Conservation (phyloP, 2,329 filamentous ascomycete species). For the Balansia obtecta region DNA sequence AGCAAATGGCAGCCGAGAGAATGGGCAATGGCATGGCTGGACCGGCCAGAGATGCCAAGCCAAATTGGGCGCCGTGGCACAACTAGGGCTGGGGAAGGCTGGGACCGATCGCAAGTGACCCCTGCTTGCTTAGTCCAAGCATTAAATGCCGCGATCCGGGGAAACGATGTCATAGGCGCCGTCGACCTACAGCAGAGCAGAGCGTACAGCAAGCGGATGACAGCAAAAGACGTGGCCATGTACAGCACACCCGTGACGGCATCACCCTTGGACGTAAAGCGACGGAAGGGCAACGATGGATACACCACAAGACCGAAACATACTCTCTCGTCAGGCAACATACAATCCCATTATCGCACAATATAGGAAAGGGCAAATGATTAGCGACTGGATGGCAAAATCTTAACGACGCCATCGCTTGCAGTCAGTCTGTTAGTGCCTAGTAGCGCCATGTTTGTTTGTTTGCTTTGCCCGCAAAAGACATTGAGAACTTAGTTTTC, state of each 20-base stretch:
- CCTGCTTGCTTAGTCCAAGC: background rate
- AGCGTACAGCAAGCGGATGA: background rate
- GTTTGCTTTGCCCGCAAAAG: background rate
- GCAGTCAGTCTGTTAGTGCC: background rate
- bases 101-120: constrained; percentile 1
- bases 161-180: constrained; percentile 1
- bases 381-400: background rate
- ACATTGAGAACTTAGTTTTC: background rate
- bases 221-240: background rate
- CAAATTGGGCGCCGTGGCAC: background rate
- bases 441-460: background rate
- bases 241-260: too few species aligned
- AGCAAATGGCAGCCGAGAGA: background rate
- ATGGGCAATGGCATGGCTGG: background rate
- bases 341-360: background rate
- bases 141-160: constrained; percentile 1
- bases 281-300: too few species aligned
- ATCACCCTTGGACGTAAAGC: too few species aligned
- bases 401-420: background rate
- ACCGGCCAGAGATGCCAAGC: background rate
- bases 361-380: background rate
- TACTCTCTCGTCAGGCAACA: too few species aligned
- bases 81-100: too few species aligned
- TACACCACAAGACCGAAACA: too few species aligned
- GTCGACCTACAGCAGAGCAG: background rate